These are phyloP conservation scores for Pichia inconspicua DNA, from an alignment of 1,139 yeast genomes.

Conservation along the genomic window DNA sequence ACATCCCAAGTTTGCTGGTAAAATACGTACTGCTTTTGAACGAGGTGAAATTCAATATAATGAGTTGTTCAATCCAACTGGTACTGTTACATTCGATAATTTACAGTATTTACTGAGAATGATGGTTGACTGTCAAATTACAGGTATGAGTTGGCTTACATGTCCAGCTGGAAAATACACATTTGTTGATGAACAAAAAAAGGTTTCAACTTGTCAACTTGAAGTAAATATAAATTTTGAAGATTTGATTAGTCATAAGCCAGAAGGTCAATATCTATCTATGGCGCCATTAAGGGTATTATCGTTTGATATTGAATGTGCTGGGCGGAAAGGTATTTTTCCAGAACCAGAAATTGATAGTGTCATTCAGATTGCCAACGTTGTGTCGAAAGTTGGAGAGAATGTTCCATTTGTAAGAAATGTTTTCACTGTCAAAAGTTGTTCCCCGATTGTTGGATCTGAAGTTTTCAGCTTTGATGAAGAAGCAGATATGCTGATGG, in stretches of 20 bases:
- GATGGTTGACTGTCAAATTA: slow-evolving; percentile 86
- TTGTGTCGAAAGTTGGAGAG: slow-evolving; percentile 78
- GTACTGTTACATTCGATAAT: slow-evolving; percentile 78
- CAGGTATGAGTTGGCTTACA: slow-evolving; percentile 98
- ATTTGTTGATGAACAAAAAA: slow-evolving; percentile 32
- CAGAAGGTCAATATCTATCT: slow-evolving; percentile 91
- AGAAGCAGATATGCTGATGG: slow-evolving; percentile 75
- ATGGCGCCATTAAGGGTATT: slow-evolving; percentile 91
- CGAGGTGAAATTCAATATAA: slow-evolving; percentile 69
- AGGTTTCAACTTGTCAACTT: slow-evolving; percentile 73
- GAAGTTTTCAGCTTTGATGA: slow-evolving; percentile 70
- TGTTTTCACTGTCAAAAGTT: slow-evolving; percentile 86
- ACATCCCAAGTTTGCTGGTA: slow-evolving; percentile 59
- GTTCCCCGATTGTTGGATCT: slow-evolving; percentile 91
- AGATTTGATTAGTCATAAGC: slow-evolving; percentile 67
- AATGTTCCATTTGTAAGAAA: slow-evolving; percentile 80
- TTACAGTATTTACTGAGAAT: slow-evolving; percentile 76
- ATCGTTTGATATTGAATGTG: slow-evolving; percentile 97
- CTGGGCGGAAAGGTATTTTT: slow-evolving; percentile 93
- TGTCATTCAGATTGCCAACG: slow-evolving; percentile 95
- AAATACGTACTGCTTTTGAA: slow-evolving; percentile 73
- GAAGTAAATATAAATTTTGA: slow-evolving; percentile 66
- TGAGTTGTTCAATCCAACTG: slow-evolving; percentile 48
- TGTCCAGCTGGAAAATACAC: slow-evolving; percentile 68
- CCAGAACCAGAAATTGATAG: slow-evolving; percentile 94